Conservation (phyloP, 345 rosid genomes). For the Citrus sinensis region DVS_A1.0 CM039164.1:23268001-23268500, state of each 20-base stretch:
- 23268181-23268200: conserved; percentile 22
- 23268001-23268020: conserved; percentile 38
- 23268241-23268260: not conserved
- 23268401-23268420: not conserved
- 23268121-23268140: conserved; percentile 32
- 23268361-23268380: not conserved
- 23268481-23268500: not conserved
- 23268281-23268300: not conserved
- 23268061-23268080: not conserved
- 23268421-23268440: not conserved
- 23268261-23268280: conserved; percentile 19
- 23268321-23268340: not conserved
- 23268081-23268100: conserved; percentile 15
- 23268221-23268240: not conserved
- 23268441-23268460: not conserved
- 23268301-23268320: not conserved
- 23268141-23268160: conserved; percentile 29
- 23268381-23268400: not conserved
- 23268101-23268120: conserved; percentile 37
- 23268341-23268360: not conserved
- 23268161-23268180: conserved; percentile 25
- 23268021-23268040: conserved; percentile 19
- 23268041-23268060: conserved; percentile 38
- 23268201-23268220: not conserved
- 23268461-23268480: not conserved